Conservation (phyloP, 2,329 filamentous ascomycete species). For the Cucurbitaria berberidis region DNA sequence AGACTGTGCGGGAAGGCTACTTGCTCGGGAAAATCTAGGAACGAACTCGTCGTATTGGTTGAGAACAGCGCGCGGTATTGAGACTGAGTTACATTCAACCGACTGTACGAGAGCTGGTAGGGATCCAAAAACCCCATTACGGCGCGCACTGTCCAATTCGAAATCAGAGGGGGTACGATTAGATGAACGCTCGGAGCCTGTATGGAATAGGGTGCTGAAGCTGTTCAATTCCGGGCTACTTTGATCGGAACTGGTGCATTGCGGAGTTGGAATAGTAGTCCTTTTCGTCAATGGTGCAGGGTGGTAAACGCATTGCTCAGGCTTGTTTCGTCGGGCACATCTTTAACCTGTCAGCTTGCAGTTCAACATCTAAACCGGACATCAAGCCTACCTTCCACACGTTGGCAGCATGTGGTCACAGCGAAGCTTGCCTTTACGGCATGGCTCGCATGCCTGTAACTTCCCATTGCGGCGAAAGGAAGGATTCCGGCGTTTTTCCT, state of each 20-base stretch:
- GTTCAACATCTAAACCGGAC: not conserved
- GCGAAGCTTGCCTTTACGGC: constrained; percentile 44
- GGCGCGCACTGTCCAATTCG: not conserved
- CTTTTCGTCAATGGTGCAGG: constrained; percentile 44
- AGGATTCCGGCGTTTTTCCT: constrained; percentile 35
- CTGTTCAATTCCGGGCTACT: constrained; percentile 14
- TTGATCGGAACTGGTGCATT: constrained; percentile 8
- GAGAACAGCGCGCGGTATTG: not conserved
- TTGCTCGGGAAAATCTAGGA: constrained; percentile 7
- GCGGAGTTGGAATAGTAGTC: constrained; percentile 18
- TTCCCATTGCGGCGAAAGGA: constrained; percentile 47
- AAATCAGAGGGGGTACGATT: not conserved
- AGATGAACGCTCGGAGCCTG: not conserved
- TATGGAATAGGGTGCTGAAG: not conserved
- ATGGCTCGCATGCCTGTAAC: constrained; percentile 47
- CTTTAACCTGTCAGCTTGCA: constrained; percentile 6
- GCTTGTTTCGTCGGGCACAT: constrained; percentile 36
- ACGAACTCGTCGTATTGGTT: not conserved
- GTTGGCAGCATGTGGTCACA: constrained; percentile 46
- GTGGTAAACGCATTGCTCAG: constrained; percentile 44
- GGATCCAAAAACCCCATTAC: not conserved
- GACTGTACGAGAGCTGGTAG: constrained; percentile 3
- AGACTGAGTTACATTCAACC: not conserved
- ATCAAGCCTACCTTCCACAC: constrained; percentile 25
- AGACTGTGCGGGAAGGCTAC: constrained; percentile 22